These are phyloP conservation scores for Leccinum truebloodii DNA, from an alignment of 768 basidiomycete species.

Conservation along the genomic window DNA sequence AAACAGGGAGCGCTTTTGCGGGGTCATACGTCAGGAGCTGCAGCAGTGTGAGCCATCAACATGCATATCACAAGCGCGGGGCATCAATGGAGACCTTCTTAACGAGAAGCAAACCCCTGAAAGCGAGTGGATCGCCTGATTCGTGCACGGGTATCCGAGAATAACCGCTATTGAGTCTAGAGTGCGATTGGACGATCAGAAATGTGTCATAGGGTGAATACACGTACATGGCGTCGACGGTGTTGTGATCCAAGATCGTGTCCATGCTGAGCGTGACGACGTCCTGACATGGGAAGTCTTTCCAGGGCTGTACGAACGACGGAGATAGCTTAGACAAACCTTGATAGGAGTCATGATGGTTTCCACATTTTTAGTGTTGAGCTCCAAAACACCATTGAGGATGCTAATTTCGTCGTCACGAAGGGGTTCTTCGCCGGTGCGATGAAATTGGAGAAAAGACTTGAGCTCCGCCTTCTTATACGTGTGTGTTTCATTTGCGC, in stretches of 20 bases:
- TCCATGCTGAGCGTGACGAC: constrained; percentile 80
- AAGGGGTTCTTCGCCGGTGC: constrained; percentile 70
- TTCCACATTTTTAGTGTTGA: constrained; percentile 74
- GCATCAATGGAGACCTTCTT: constrained; percentile 59
- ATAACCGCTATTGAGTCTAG: constrained; percentile 79
- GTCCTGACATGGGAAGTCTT: constrained; percentile 47
- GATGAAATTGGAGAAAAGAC: constrained; percentile 79
- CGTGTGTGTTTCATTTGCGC: constrained; percentile 66
- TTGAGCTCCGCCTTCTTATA: constrained; percentile 85
- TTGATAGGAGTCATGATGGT: constrained; percentile 82
- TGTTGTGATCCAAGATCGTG: constrained; percentile 73
- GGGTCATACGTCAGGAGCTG: constrained; percentile 91
- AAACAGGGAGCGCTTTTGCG: constrained; percentile 70
- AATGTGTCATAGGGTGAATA: constrained; percentile 1
- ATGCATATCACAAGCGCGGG: background rate
- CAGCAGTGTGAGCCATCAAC: background rate
- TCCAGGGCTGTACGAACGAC: background rate
- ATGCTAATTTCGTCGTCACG: constrained; percentile 83
- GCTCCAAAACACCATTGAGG: constrained; percentile 75
- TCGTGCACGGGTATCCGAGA: constrained; percentile 91
- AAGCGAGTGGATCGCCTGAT: constrained; percentile 64
- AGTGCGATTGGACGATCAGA: constrained; percentile 10
- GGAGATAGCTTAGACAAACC: constrained; percentile 33
- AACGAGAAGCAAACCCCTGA: constrained; percentile 79
- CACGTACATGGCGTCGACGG: constrained; percentile 73